These are phyloP conservation scores for Kodamaea suecica DNA, from an alignment of 1,139 yeast genomes.

Conservation along the genomic window DNA sequence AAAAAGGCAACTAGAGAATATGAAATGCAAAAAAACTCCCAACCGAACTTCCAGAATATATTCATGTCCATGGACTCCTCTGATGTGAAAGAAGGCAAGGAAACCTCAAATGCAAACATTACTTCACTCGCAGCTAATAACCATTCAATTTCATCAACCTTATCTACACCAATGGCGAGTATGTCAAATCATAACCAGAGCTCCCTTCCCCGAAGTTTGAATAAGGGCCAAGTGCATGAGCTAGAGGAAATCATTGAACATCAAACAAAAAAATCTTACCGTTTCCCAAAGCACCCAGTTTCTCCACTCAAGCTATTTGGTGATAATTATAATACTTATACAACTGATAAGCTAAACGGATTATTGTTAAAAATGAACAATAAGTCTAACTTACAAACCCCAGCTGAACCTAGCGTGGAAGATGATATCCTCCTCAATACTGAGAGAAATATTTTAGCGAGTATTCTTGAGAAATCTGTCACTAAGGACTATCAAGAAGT, in stretches of 20 bases:
- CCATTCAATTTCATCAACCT: slow-evolving; percentile 34
- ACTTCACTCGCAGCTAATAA: slow-evolving; percentile 9
- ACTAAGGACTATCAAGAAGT: not conserved
- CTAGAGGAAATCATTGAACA: slow-evolving; percentile 22
- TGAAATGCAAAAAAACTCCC: slow-evolving; percentile 25
- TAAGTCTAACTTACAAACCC: slow-evolving; percentile 16
- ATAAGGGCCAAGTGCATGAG: slow-evolving; percentile 22
- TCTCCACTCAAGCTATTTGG: slow-evolving; percentile 44
- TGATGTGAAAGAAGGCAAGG: slow-evolving; percentile 3
- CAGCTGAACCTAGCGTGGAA: slow-evolving; percentile 7
- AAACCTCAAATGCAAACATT: slow-evolving; percentile 3
- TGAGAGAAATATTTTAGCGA: not conserved
- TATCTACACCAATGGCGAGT: slow-evolving; percentile 34
- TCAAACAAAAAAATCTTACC: slow-evolving; percentile 14
- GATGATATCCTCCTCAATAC: not conserved
- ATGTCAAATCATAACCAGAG: slow-evolving; percentile 15
- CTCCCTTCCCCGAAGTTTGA: slow-evolving; percentile 12
- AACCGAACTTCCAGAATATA: slow-evolving; percentile 33
- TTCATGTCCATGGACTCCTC: slow-evolving; percentile 23
- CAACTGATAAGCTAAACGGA: slow-evolving; percentile 36
- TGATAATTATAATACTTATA: slow-evolving; percentile 41
- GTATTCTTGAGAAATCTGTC: not conserved
- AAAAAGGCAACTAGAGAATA: slow-evolving; percentile 30
- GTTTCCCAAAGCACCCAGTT: slow-evolving; percentile 20
- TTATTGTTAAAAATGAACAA: slow-evolving; percentile 29